Percentiles rank a stretch among this genome's conserved stretches.
Conservation (phyloP, 1,139 yeast species). For the Candida mesenterica region DNA sequence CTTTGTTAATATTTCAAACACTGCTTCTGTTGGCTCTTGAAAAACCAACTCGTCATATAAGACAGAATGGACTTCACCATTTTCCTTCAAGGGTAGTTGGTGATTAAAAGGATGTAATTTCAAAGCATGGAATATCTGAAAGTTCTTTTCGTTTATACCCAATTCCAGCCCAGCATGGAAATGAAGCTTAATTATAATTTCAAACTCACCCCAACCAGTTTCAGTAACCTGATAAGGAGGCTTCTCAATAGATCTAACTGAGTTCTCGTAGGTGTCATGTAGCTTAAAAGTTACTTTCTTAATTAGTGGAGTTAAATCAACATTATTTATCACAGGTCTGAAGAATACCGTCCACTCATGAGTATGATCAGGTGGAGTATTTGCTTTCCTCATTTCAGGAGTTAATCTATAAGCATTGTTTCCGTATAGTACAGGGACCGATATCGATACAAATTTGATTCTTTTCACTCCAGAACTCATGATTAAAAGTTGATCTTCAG, state of each 20-base stretch:
- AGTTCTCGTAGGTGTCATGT: conserved; percentile 89
- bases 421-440: conserved; percentile 87
- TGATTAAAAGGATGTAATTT: conserved; percentile 87
- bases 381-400: conserved; percentile 57
- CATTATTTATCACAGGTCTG: conserved; percentile 73
- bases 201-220: conserved; percentile 99
- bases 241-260: conserved; percentile 76
- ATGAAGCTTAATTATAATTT: conserved; percentile 80
- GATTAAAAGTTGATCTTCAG: no score
- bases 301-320: conserved; percentile 76
- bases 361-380: conserved; percentile 86
- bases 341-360: conserved; percentile 96
- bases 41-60: conserved; percentile 90
- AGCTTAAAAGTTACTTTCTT: conserved; percentile 91
- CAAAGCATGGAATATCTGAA: conserved; percentile 83
- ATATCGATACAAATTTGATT: conserved; percentile 68
- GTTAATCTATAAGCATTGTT: conserved; percentile 77
- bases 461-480: conserved; percentile 29
- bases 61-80: conserved; percentile 59
- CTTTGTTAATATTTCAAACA: conserved; percentile 74
- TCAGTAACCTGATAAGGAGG: conserved; percentile 97
- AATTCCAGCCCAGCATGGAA: conserved; percentile 74
- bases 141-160: conserved; percentile 73
- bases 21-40: conserved; percentile 90
- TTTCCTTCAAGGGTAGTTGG: conserved; percentile 36